These are phyloP conservation scores for Colletotrichum horii DNA, from an alignment of 2,329 filamentous ascomycete species.

Conservation along the genomic window DNA sequence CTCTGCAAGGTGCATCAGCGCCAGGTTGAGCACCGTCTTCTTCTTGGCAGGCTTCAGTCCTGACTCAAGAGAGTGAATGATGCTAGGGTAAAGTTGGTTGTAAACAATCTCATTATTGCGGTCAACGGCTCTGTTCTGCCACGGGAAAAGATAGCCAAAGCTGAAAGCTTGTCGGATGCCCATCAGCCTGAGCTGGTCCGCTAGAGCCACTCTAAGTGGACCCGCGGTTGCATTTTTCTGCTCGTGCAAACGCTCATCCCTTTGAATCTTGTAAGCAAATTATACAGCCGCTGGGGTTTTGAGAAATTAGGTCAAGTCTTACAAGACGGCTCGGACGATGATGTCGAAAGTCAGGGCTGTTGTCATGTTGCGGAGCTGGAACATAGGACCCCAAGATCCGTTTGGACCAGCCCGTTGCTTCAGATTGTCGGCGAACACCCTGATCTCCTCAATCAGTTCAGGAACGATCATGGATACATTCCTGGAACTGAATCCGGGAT, in stretches of 20 bases:
- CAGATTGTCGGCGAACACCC: neutral
- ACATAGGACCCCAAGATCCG: slow-evolving; percentile 2
- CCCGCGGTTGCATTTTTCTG: slow-evolving; percentile 24
- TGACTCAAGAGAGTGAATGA: neutral
- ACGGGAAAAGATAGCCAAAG: slow-evolving; percentile 36
- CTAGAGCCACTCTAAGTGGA: neutral
- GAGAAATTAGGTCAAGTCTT: neutral
- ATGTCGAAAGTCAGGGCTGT: slow-evolving; percentile 25
- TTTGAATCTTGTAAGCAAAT: slow-evolving; percentile 15
- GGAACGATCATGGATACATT: neutral
- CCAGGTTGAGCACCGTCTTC: slow-evolving; percentile 3
- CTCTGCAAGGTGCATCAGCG: neutral
- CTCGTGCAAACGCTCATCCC: slow-evolving; percentile 33
- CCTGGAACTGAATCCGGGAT: slow-evolving; percentile 33
- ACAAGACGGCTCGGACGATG: slow-evolving; percentile 31
- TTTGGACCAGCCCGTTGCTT: neutral
- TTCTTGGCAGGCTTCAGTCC: slow-evolving; percentile 1
- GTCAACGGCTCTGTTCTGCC: slow-evolving; percentile 3
- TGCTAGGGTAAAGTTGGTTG: neutral
- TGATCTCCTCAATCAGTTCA: neutral
- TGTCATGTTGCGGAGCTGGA: slow-evolving; percentile 10
- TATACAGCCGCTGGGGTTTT: accelerated
- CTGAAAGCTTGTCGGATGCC: slow-evolving; percentile 33
- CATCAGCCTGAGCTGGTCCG: neutral
- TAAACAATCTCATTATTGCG: neutral